Base-by-base conservation (phyloP, 805 yeast genomes). In the Candida silvicultrix region DNA sequence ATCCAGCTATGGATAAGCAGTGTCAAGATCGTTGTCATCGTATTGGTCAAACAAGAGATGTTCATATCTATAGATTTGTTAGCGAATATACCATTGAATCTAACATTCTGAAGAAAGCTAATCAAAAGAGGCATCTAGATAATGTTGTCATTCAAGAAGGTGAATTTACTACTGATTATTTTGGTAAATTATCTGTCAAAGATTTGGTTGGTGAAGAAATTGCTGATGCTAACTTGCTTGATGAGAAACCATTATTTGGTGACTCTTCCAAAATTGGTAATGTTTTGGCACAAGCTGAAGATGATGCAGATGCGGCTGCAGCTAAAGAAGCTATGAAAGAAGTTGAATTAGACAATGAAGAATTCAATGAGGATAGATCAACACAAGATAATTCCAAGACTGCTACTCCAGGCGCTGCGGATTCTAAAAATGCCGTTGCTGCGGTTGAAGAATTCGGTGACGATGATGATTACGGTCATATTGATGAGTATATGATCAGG, bases 11-110 rank as follows among this genome's bases (percentile, higher is more conserved):
- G 97, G 99, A 94, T 64, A 89, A 89, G 61, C 99, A 94, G 67
- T 94, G 99, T 68, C 99, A 94, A 66, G 99, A 94, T 67, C 82
- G 99, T 65, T 94, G 98, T 68, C 99, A 94, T 64, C 84, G 99
- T 72, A 94, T 94, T 63, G 99, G 99, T 7, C 99, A 94, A 65
- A 89, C 95, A 16, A 76, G 99, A 59, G 99, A 94, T 62, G 99
- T 94, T 32, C 99, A 94, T 64, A 94, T 94, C 47, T 94, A 95
- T 69, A 73, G 99, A 50, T 85, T 94, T 65, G 98, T 94, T 22
- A 86, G 96, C 23, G 99, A 94, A 67, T 89, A 79, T 68, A 94
- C 99, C 4, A 94, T 94, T 49, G 99, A 94, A 65, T 87, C 96
- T 22, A 94, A 94, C 66, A 94, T 94, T 53, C 75, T 94, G 66